phyloP scores from a whole-genome alignment of 371 early-diverging fungal species.

The Apophysomyces sp. region DNA sequence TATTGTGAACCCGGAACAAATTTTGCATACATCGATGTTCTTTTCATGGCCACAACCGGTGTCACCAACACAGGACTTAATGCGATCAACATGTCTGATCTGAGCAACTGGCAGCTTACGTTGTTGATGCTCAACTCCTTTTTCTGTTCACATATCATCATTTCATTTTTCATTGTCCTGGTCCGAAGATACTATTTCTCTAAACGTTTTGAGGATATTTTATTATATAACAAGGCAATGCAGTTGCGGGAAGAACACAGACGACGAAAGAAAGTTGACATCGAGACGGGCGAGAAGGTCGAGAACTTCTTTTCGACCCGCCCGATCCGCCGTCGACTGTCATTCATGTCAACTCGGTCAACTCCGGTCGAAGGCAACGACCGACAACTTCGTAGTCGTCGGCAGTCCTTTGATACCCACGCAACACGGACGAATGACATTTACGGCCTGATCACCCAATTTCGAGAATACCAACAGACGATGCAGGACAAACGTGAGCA shows the following conservation, averaged over 20 bases:
- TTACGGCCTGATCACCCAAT: background rate
- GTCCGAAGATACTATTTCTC: constrained; percentile 44
- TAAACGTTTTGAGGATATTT: constrained; percentile 45
- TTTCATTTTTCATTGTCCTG: constrained; percentile 34
- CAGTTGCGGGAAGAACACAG: constrained; percentile 33
- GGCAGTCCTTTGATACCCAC: background rate
- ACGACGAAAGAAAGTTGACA: constrained; percentile 12
- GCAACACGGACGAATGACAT: background rate
- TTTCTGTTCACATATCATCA: constrained; percentile 33
- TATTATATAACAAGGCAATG: constrained; percentile 36
- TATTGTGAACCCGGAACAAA: constrained; percentile 38
- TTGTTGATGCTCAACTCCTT: constrained; percentile 32
- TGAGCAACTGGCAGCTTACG: constrained; percentile 29
- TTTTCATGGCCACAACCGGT: constrained; percentile 43
- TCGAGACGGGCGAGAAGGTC: constrained; percentile 16
- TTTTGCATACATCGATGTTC: constrained; percentile 41
- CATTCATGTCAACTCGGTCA: constrained; percentile 24
- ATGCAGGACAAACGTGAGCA: background rate
- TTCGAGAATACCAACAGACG: background rate
- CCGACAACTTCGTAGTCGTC: background rate
- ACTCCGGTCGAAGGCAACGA: constrained; percentile 4
- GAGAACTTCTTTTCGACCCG: background rate
- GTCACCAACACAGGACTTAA: constrained; percentile 44
- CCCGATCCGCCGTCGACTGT: constrained; percentile 16
- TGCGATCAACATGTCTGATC: constrained; percentile 31